These are phyloP conservation scores for Trichoderma arundinaceum DNA, from an alignment of 2,329 filamentous ascomycete species.

Conservation along the genomic window DNA sequence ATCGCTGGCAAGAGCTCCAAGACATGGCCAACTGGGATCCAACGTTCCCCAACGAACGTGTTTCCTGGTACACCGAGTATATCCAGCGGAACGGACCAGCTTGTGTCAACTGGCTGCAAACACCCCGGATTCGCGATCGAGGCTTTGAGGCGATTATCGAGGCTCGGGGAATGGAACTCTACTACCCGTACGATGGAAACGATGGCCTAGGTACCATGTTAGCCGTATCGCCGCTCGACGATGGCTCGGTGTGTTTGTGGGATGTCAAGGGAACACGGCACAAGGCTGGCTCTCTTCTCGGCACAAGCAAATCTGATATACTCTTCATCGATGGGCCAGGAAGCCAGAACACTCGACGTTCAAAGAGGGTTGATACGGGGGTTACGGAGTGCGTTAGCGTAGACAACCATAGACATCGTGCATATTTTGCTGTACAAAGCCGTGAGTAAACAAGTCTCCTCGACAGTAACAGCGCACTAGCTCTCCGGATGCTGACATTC, in stretches of 20 bases:
- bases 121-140: slow-evolving; percentile 55
- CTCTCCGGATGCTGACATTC: background rate
- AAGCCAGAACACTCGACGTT: slow-evolving; percentile 52
- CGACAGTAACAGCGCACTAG: background rate
- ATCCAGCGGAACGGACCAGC: slow-evolving; percentile 79
- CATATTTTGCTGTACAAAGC: slow-evolving; percentile 81
- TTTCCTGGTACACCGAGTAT: slow-evolving; percentile 89
- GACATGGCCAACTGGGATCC: slow-evolving; percentile 85
- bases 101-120: slow-evolving; percentile 77
- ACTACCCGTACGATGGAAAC: slow-evolving; percentile 58
- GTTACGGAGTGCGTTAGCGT: slow-evolving; percentile 85
- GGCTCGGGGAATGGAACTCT: slow-evolving; percentile 74
- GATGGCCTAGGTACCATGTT: slow-evolving; percentile 53
- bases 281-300: slow-evolving; percentile 66
- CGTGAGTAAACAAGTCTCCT: slow-evolving; percentile 50
- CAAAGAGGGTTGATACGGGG: slow-evolving; percentile 71
- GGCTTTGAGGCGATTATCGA: slow-evolving; percentile 60
- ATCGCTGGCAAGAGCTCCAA: slow-evolving; percentile 45
- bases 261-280: slow-evolving; percentile 66
- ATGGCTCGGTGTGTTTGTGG: slow-evolving; percentile 89
- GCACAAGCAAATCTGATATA: slow-evolving; percentile 68
- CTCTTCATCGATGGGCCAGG: slow-evolving; percentile 63
- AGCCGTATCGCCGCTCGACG: slow-evolving; percentile 79
- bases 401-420: slow-evolving; percentile 68
- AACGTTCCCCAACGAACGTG: slow-evolving; percentile 69